A percentile compares a stretch with the other conserved stretches of the same genome.
These are phyloP conservation scores for Leptographium radiaticola DNA, from an alignment of 2,329 filamentous ascomycete species.

Conservation along the genomic window DNA sequence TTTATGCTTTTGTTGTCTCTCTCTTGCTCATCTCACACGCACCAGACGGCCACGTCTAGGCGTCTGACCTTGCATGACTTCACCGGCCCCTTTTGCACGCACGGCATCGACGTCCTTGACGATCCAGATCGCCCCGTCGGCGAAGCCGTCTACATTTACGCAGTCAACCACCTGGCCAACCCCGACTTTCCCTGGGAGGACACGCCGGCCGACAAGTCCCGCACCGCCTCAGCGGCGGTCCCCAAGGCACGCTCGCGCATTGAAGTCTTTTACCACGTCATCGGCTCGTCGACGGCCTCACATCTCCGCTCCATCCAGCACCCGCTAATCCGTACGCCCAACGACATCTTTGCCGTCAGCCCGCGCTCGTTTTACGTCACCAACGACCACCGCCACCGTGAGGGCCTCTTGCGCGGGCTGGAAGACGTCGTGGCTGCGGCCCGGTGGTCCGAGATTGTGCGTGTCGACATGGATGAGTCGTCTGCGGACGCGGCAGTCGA, in stretches of 20 bases:
- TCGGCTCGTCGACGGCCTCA: constrained; percentile 25
- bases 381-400: constrained; percentile 43
- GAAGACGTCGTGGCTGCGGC: constrained; percentile 30
- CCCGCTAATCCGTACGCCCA: constrained; percentile 41
- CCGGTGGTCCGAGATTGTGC: constrained; percentile 36
- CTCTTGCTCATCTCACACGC: not conserved
- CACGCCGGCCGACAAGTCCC: not conserved
- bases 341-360: constrained; percentile 38
- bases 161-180: constrained; percentile 45
- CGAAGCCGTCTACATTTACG: constrained; percentile 43
- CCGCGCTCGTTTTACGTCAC: constrained; percentile 41
- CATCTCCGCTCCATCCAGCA: constrained; percentile 41
- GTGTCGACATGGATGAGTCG: constrained; percentile 23
- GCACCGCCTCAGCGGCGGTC: not conserved
- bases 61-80: constrained; percentile 38
- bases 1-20: not conserved
- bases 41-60: constrained; percentile 19
- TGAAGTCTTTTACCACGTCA: constrained; percentile 42
- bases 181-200: constrained; percentile 13
- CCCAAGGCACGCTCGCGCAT: constrained; percentile 35
- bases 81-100: constrained; percentile 38
- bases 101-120: constrained; percentile 46
- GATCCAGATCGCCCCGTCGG: constrained; percentile 25
- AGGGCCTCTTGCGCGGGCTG: constrained; percentile 30
- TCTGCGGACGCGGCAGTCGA: constrained; percentile 9